Conservation (phyloP, 352 stramenopile species). For the Phytophthora boehmeriae region DNA sequence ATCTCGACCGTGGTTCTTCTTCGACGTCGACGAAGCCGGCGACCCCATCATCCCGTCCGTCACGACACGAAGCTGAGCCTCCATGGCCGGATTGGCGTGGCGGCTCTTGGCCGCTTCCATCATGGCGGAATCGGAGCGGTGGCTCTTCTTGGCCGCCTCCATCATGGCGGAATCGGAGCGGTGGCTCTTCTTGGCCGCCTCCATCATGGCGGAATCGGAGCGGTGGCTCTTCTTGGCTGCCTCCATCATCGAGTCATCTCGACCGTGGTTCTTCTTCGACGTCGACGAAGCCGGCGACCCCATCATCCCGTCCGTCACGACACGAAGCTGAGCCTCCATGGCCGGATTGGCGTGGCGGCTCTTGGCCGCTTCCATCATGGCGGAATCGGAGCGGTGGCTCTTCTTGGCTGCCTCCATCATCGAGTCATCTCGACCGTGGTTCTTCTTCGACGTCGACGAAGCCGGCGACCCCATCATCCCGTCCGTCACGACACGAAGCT, state of each 20-base stretch:
- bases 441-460: background rate
- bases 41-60: background rate
- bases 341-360: too few relatives aligned
- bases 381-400: background rate
- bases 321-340: background rate
- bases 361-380: too few relatives aligned
- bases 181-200: too few relatives aligned
- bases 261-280: background rate
- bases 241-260: background rate
- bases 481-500: background rate
- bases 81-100: conserved; percentile 6
- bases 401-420: background rate
- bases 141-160: conserved; percentile 3
- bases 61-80: background rate
- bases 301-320: background rate
- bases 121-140: background rate
- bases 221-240: background rate
- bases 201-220: background rate
- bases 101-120: conserved; percentile 4
- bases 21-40: too few relatives aligned
- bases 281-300: background rate
- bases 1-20: background rate
- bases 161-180: too few relatives aligned
- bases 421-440: background rate
- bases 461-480: too few relatives aligned